Percentiles rank a stretch among this genome's conserved stretches.
Conservation (phyloP, 225 moss, liverwort and hornwort genomes). For the Ulota crispa region DNA sequence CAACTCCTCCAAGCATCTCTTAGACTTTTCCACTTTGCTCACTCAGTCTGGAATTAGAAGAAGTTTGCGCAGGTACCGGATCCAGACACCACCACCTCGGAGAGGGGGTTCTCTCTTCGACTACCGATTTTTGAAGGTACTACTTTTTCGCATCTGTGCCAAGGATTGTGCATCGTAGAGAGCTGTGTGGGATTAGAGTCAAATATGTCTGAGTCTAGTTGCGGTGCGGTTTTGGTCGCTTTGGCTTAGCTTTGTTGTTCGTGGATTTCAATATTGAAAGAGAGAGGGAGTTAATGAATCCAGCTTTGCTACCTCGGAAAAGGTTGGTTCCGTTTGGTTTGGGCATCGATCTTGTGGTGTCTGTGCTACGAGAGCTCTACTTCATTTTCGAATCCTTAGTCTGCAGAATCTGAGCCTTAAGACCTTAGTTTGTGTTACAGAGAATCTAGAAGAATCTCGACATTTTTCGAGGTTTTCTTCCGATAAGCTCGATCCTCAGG, state of each 20-base stretch:
- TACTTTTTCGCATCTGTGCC: no score
- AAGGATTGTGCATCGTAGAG: background rate
- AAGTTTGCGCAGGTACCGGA: background rate
- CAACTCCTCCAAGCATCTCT: no score
- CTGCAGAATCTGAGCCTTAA: background rate
- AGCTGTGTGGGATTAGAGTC: background rate
- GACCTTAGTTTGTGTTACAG: background rate
- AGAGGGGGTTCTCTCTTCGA: background rate
- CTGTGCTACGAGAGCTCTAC: background rate
- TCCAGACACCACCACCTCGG: background rate
- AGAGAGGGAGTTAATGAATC: no score
- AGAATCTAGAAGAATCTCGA: background rate
- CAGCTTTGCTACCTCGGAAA: no score
- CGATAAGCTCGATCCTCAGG: background rate
- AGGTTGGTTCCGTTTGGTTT: background rate
- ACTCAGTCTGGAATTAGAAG: no score
- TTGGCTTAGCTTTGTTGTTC: no score
- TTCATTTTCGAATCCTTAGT: background rate
- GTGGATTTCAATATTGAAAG: background rate
- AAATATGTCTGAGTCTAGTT: background rate
- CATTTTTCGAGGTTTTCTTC: background rate
- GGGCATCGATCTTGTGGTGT: background rate
- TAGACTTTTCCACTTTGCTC: no score
- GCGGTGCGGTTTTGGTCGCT: no score
- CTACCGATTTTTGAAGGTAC: no score